Base-by-base conservation (phyloP, 1,139 yeast species). In the Nakaseomyces delphensis region DNA sequence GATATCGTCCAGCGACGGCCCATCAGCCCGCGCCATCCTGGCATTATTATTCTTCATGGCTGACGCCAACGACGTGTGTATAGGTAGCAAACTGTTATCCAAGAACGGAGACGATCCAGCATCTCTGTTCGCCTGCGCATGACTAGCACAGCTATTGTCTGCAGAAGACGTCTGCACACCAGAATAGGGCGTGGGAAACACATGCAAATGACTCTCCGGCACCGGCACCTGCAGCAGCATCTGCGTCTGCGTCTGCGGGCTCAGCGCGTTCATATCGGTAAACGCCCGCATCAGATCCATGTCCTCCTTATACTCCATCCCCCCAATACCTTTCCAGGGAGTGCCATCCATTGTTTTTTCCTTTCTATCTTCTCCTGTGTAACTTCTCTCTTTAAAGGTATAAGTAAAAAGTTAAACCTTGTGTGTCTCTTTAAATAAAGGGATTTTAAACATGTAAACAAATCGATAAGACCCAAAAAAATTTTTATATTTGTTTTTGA, bases 121-220 rank as follows among this genome's bases (percentile, higher is more conserved):
- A 11, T 20, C 18, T 19, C 37, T 19, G 18, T 33, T 33, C n/a
- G 7, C 15, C 16, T 21, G 16, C 11, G 9, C 27, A 21, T 33
- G 10, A 11, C 36, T 32, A 7, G 36, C 36, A 15, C 35, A 31
- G 11, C 37, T 33, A 15, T 33, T 33, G 11, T 33, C 37, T 4
- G 37, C 37, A 20, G 37, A 33, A 15, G 37, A 33, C 23, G 35
- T 31, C 37, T 33, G 37, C 37, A 33, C 37, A 6, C 37, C 27
- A n/a, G 37, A 33, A 11, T 33, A 33, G 18, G 37, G 37, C 27
- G 37, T 33, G 4, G 37, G 37, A 8, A 33, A 20, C 21, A 33
- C 37, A n/a, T 25, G 28, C n/a, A 25, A 25, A 13, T 25, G 24
- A 14, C 35, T 30, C n/a, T 5, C 18, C 35, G 35, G 20, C 35